These are phyloP conservation scores for Lecanicillium sp. DNA, from an alignment of 2,329 filamentous ascomycete genomes.

Conservation along the genomic window DNA sequence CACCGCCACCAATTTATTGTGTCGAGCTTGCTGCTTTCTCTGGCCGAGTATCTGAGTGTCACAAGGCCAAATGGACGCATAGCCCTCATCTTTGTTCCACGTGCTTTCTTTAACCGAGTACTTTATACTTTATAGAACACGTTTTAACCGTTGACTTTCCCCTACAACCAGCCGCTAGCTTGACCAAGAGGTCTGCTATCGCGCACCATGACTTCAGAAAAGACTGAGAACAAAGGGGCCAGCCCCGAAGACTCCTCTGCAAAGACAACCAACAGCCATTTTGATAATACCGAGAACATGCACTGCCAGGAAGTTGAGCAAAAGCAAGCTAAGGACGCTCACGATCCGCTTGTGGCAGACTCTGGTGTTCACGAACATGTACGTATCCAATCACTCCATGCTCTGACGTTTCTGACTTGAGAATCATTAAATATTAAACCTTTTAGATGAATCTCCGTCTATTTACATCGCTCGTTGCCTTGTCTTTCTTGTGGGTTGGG, in stretches of 20 bases:
- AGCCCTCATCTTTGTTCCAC: no score
- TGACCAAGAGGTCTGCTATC: not conserved
- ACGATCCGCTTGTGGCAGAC: not conserved
- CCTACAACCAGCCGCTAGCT: not conserved
- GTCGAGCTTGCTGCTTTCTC: no score
- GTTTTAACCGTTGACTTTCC: not conserved
- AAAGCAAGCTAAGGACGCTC: not conserved
- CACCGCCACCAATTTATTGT: no score
- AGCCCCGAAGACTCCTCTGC: not conserved
- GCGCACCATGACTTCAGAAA: not conserved
- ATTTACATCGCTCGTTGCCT: constrained; percentile 1
- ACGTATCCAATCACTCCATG: not conserved
- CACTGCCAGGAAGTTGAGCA: not conserved
- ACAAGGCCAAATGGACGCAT: no score
- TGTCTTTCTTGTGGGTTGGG: constrained; percentile 4
- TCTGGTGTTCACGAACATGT: not conserved
- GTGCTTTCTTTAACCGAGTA: no score
- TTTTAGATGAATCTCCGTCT: constrained; percentile 1
- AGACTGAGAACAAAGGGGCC: not conserved
- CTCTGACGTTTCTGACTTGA: not conserved
- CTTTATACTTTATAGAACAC: no score
- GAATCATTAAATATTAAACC: not conserved
- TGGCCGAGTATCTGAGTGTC: no score
- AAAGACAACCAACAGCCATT: not conserved
- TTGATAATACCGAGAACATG: not conserved